phyloP scores from a whole-genome alignment of 352 stramenopile genomes.

The Phytophthora vignae region DNA sequence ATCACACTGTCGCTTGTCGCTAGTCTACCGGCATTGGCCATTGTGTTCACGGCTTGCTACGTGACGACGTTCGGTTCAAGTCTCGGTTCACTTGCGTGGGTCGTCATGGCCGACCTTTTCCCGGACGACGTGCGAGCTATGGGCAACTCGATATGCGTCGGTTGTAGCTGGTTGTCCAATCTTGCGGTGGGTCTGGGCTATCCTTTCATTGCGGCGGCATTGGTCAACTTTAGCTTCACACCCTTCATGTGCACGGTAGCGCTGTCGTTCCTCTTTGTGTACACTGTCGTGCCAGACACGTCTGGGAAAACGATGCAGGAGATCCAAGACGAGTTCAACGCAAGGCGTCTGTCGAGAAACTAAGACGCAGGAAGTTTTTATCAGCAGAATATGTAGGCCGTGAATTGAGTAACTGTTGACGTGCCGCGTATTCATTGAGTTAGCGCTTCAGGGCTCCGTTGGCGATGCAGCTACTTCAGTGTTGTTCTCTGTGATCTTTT shows the following conservation, averaged over 20 bases:
- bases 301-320: slow-evolving; percentile 1
- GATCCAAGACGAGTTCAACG: not conserved
- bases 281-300: not conserved
- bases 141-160: not conserved
- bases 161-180: not conserved
- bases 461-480: slow-evolving; percentile 1
- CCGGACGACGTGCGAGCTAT: not conserved
- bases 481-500: slow-evolving; percentile 1
- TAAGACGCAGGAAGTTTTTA: not conserved
- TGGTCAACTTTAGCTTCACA: not conserved
- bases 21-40: not conserved
- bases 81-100: not conserved
- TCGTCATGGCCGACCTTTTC: not conserved
- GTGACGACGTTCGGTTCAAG: not conserved
- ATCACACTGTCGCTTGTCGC: not conserved
- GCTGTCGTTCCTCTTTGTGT: slow-evolving; percentile 1
- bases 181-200: not conserved
- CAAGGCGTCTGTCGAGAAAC: not conserved
- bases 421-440: not conserved
- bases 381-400: not conserved
- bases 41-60: not conserved
- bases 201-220: not conserved
- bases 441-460: slow-evolving; percentile 16
- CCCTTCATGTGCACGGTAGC: not conserved
- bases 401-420: not conserved